These are phyloP conservation scores for Cryptococcus neoformans DNA, from an alignment of 1,284 basidiomycete genomes.

Conservation along the genomic window DNA sequence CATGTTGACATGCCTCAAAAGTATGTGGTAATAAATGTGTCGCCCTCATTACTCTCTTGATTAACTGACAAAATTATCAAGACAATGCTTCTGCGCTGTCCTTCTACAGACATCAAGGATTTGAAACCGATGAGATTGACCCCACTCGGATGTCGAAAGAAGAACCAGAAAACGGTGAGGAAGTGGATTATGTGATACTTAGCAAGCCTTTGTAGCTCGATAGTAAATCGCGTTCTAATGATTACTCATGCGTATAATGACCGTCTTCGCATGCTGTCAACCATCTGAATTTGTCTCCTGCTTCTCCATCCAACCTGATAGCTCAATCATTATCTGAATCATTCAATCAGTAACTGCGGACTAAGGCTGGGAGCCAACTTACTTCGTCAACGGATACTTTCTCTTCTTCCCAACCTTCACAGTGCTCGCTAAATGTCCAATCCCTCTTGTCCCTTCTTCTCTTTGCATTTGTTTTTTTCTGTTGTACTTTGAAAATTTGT, in stretches of 20 bases:
- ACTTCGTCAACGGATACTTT: background rate
- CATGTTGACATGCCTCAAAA: constrained; percentile 46
- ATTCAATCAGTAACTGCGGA: background rate
- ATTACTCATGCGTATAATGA: background rate
- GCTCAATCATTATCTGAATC: constrained; percentile 6
- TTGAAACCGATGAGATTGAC: constrained; percentile 45
- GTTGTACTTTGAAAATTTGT: background rate
- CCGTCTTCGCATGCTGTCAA: background rate
- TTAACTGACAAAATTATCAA: background rate
- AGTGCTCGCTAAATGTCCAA: constrained; percentile 32
- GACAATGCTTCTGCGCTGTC: constrained; percentile 17
- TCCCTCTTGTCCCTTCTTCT: constrained; percentile 17
- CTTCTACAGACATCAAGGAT: constrained; percentile 38
- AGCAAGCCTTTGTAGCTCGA: constrained; percentile 20
- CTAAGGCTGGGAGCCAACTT: background rate
- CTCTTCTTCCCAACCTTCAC: background rate
- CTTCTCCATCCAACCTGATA: constrained; percentile 5
- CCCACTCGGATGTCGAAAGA: constrained; percentile 37
- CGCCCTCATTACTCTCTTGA: background rate
- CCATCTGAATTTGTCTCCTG: background rate
- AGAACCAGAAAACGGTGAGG: constrained; percentile 14
- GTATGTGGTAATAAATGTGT: constrained; percentile 13
- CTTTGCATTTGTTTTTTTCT: background rate
- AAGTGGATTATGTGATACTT: constrained; percentile 30
- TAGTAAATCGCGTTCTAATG: background rate